Base-by-base conservation (phyloP, 1,284 basidiomycete species). In the Ceratobasidium theobromae region DNA sequence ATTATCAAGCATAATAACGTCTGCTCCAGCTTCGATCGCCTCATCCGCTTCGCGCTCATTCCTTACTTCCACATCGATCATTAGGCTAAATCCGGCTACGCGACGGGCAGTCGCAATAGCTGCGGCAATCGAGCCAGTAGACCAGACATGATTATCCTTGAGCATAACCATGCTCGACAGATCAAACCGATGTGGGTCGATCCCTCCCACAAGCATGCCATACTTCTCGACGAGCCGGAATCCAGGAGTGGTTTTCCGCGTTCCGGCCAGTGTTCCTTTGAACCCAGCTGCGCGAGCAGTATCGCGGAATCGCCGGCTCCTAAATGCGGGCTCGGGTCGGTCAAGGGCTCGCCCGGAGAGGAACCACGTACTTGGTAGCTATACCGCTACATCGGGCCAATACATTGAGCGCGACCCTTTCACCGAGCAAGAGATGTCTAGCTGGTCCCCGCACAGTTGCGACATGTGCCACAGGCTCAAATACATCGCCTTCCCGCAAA, bases 81-180 rank as follows among this genome's bases (percentile, higher is more conserved):
- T 85, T 52, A 96, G 80, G 67, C 88, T 91, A 78, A 99, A 99
- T 23, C 97, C 96, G 18, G 93, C 94, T 27, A 95, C 95, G 69
- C 85, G 79, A 32, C 94, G 88, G 11, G 95, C 95, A 67, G 89
- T 84, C 70, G 87, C 76, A 69, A 99, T 87, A 1, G 96, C 96
- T 49, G 86, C 80, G 0, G 91, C 93, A 72, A 99, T 97, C 3
- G 94, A 96, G 25, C 95, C 94, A 28, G 89, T 92, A 5, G 94
- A 95, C 95, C 95, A 98, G 74, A 99, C 94, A 75, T 99, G 97
- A 76, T 99, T 99, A 75, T 99, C 96, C 78, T 99, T 99, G 73
- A 99, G 86, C 96, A 99, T 99, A 74, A 99, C 96, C 96, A 99
- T 99, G 75, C 91, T 93, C 40, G 91, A 95, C 33, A 99, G 82